Evolutionary conservation across 208 protist species (phyloP).

Genomic region (Crithidia thermophila): DNA sequence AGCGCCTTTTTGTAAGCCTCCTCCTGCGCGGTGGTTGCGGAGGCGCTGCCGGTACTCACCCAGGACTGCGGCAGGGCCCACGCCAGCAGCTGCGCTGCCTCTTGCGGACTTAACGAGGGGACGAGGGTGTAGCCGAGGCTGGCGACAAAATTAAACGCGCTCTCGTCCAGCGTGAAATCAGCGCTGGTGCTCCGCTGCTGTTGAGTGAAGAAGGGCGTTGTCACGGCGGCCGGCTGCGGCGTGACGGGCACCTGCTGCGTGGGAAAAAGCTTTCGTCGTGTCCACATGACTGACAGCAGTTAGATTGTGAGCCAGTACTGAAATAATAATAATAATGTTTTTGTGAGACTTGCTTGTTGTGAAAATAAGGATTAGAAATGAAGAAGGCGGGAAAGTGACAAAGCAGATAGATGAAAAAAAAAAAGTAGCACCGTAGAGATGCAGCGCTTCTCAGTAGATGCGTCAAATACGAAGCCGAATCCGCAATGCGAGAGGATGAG

Average conservation of each 20-base stretch:
- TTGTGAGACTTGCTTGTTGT: no score
- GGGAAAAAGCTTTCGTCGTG: conserved; percentile 28
- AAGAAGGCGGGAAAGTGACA: no score
- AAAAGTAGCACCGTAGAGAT: no score
- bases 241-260: conserved; percentile 6
- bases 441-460: no score
- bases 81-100: conserved; percentile 34
- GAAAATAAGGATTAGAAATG: no score
- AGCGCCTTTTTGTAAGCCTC: not conserved
- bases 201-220: conserved; percentile 16
- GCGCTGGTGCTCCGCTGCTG: not conserved
- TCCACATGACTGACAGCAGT: conserved; percentile 17
- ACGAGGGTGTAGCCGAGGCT: conserved; percentile 67
- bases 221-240: conserved; percentile 17
- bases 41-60: not conserved
- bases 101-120: conserved; percentile 23
- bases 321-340: no score
- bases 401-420: no score
- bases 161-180: conserved; percentile 27
- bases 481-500: no score
- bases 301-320: no score
- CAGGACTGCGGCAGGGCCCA: conserved; percentile 39
- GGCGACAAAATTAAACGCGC: conserved; percentile 50
- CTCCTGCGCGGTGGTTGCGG: not conserved
- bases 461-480: no score